phyloP scores from a whole-genome alignment of 2,329 filamentous ascomycete genomes.

The Tolypocladium ovalisporum region DNA sequence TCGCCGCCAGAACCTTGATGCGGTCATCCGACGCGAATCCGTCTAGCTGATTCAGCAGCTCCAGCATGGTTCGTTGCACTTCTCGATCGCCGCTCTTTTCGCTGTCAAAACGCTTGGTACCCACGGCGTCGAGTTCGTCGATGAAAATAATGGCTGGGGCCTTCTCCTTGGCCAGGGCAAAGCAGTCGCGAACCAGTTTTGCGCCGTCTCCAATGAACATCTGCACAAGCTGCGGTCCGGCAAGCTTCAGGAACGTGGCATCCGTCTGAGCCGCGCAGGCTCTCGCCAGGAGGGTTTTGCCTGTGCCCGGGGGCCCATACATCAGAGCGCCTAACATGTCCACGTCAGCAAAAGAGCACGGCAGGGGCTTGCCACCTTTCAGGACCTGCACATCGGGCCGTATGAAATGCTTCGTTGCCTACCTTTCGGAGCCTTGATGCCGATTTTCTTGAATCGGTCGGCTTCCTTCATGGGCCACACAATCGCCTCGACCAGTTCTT shows the following conservation, averaged over 20 bases:
- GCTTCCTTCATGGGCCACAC: slow-evolving; percentile 99
- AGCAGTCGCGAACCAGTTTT: slow-evolving; percentile 94
- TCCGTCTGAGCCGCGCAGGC: slow-evolving; percentile 97
- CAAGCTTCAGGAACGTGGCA: slow-evolving; percentile 96
- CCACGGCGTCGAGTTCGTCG: slow-evolving; percentile 95
- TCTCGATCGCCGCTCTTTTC: slow-evolving; percentile 97
- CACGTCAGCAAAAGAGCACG: not conserved
- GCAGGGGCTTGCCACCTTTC: not conserved
- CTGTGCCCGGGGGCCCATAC: slow-evolving; percentile 89
- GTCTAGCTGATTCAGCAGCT: slow-evolving; percentile 95
- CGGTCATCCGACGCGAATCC: slow-evolving; percentile 95
- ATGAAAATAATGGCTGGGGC: slow-evolving; percentile 99
- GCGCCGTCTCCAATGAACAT: slow-evolving; percentile 99
- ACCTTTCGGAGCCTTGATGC: slow-evolving; percentile 99
- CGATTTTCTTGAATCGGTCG: slow-evolving; percentile 98
- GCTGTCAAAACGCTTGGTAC: slow-evolving; percentile 96
- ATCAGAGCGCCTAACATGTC: slow-evolving; percentile 69
- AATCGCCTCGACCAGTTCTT: slow-evolving; percentile 95
- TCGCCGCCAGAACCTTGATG: slow-evolving; percentile 92
- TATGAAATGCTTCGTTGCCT: slow-evolving; percentile 11
- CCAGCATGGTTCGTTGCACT: slow-evolving; percentile 97
- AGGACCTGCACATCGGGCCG: not conserved
- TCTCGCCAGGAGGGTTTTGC: slow-evolving; percentile 84
- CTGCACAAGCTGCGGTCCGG: slow-evolving; percentile 92
- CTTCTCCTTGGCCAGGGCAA: slow-evolving; percentile 96